Evolutionary conservation across 306 rosid genomes (phyloP).

Genomic region (Corylus heterophylla): DNA sequence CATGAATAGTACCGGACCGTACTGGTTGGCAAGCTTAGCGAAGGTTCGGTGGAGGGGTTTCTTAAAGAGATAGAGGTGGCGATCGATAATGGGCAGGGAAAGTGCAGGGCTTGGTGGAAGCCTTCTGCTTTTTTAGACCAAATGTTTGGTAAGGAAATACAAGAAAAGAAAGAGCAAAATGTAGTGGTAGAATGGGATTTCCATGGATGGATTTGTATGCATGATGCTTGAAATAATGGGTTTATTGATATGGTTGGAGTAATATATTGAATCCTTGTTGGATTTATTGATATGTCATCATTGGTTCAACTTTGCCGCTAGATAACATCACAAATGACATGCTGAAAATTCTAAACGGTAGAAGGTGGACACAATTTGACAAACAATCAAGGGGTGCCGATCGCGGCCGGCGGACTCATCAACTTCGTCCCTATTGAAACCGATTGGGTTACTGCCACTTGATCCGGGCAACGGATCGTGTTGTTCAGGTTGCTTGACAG

Average conservation of each 20-base stretch:
- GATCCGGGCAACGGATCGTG: too few species aligned
- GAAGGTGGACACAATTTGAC: too few species aligned
- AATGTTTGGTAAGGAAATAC: conserved; percentile 5
- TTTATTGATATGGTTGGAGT: too few species aligned
- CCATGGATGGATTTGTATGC: conserved; percentile 1
- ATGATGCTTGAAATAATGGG: background rate
- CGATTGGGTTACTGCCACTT: background rate
- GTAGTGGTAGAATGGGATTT: conserved; percentile 14
- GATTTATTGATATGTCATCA: too few species aligned
- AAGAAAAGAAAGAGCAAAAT: conserved; percentile 14
- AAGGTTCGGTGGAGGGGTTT: conserved; percentile 40
- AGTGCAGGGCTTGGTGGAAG: conserved; percentile 42
- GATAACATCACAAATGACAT: too few species aligned
- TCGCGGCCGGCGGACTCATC: background rate
- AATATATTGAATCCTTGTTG: too few species aligned
- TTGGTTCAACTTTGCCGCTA: too few species aligned
- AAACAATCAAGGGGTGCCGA: background rate
- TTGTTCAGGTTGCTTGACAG: too few species aligned
- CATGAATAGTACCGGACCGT: conserved; percentile 38
- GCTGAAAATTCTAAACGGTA: too few species aligned
- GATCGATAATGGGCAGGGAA: conserved; percentile 34
- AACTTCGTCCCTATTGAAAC: too few species aligned
- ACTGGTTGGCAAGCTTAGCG: conserved; percentile 17
- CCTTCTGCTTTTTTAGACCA: conserved; percentile 2
- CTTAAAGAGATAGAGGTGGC: conserved; percentile 42